phyloP scores from a whole-genome alignment of 148 eudicot genomes.

The Silene latifolia region DNA sequence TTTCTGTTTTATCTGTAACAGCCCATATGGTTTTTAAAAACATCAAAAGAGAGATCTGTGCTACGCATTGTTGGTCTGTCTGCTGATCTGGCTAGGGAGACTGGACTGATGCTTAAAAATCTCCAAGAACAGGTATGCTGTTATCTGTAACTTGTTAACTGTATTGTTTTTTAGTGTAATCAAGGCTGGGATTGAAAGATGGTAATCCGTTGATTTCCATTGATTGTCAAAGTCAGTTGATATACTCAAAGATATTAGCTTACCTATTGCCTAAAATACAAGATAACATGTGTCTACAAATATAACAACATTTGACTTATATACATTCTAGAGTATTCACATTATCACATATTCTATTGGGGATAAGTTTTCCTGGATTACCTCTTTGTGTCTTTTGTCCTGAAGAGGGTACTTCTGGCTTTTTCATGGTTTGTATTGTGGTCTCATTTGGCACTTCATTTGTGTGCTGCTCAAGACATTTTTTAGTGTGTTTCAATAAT shows the following conservation, averaged over 20 bases:
- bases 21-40: conserved; percentile 90
- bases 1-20: conserved; percentile 25
- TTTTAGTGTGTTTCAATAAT: neutral
- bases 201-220: too few species aligned
- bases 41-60: conserved; percentile 52
- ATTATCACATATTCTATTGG: too few species aligned
- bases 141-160: too few species aligned
- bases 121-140: conserved; percentile 47
- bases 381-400: neutral
- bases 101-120: conserved; percentile 57
- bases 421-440: neutral
- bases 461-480: too few species aligned
- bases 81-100: conserved; percentile 82
- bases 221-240: too few species aligned
- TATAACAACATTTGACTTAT: too few species aligned
- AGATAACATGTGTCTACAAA: too few species aligned
- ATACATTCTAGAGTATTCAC: too few species aligned
- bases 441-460: neutral
- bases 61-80: conserved; percentile 72
- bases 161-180: too few species aligned
- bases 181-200: too few species aligned
- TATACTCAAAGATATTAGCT: too few species aligned
- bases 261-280: too few species aligned
- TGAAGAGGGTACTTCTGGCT: neutral
- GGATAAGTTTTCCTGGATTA: neutral